Base-by-base conservation (phyloP, 75 land plant genomes). In the Pinus tabuliformis region DNA sequence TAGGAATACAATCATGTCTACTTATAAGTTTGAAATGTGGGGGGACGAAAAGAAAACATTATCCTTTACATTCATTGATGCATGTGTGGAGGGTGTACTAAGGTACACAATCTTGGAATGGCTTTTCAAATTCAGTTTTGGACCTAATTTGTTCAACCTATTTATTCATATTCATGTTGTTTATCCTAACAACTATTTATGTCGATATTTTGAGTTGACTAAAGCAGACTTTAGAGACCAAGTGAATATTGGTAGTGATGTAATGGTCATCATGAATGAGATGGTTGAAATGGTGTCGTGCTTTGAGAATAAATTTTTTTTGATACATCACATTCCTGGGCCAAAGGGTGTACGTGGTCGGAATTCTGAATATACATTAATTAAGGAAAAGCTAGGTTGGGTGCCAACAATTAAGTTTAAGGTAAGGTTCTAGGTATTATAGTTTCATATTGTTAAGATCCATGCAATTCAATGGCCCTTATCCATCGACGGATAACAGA, bases 241-340 rank as follows among this genome's bases (percentile, higher is more conserved):
- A 15, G 85, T 95, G 59, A 95, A 92, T 82, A 95, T 95, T 74
- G 95, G 98, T 65, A 92, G 95, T 70, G 98, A 95, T 79, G 95
- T 93, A 75, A 95, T 95, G 98, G 95, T 95, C 6, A 89, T 91
- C 96, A 95, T 95, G 98, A 95, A 92, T 75, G 98, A 92, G 83
- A 95, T 95, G 98, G 98, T 96, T 56, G 98, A 89, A 63, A 95
- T 92, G 13, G 91, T 95, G 18, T 90, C 93, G 1, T 83, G 93
- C 79, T 92, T 95, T 81, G 95, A 89, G 80, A 52, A 83, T 76
- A 95, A 86, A 77, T 86, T 85, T 12, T 93, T 95, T 16, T 96
- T 96, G 12, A 95, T 95, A 78, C 87, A 95, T 28, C 98, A 95
- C 82, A 95, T 95, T 75, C 95, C 93, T 60, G 98, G 98, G 11